Conservation (phyloP, 768 basidiomycete genomes). For the Rhodotorula sphaerocarpa region DNA sequence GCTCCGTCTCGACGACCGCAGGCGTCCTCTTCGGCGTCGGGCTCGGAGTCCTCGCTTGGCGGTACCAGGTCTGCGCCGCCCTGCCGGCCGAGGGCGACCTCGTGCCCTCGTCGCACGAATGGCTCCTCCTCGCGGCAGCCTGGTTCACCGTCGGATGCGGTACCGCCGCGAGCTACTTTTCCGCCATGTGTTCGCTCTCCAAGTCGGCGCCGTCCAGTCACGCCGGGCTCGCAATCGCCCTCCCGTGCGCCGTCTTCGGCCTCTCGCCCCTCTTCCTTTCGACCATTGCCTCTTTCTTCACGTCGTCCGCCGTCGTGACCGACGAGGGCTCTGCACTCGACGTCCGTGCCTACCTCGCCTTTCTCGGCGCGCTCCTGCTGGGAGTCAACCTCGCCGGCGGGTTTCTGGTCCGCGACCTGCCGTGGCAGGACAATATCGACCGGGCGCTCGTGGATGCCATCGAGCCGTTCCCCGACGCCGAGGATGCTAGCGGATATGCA, state of each 20-base stretch:
- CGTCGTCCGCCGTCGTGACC: conserved; percentile 4
- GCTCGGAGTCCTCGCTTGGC: conserved; percentile 5
- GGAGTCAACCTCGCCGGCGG: conserved; percentile 31
- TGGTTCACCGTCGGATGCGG: conserved; percentile 31
- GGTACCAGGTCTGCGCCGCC: neutral
- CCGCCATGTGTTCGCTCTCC: conserved; percentile 22
- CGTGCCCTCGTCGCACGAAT: neutral
- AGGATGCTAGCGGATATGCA: no score
- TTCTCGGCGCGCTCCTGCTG: conserved; percentile 26
- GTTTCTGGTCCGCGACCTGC: conserved; percentile 15
- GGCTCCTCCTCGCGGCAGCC: neutral
- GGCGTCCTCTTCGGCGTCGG: conserved; percentile 12
- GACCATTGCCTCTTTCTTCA: conserved; percentile 30
- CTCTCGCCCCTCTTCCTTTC: conserved; percentile 37
- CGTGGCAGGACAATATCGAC: conserved; percentile 20
- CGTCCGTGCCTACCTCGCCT: conserved; percentile 29
- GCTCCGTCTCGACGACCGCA: conserved; percentile 9
- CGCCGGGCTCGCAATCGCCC: conserved; percentile 36
- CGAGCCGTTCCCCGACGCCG: neutral
- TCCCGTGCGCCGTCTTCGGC: conserved; percentile 36
- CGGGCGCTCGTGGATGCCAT: conserved; percentile 1
- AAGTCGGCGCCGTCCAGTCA: conserved; percentile 30
- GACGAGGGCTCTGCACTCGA: conserved; percentile 21
- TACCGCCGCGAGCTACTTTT: conserved; percentile 33
- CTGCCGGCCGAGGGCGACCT: neutral